A percentile compares a stretch with the other conserved stretches of the same genome.
Conservation (phyloP, 1,284 basidiomycete species). For the Boletus albobrunnescens region DNA sequence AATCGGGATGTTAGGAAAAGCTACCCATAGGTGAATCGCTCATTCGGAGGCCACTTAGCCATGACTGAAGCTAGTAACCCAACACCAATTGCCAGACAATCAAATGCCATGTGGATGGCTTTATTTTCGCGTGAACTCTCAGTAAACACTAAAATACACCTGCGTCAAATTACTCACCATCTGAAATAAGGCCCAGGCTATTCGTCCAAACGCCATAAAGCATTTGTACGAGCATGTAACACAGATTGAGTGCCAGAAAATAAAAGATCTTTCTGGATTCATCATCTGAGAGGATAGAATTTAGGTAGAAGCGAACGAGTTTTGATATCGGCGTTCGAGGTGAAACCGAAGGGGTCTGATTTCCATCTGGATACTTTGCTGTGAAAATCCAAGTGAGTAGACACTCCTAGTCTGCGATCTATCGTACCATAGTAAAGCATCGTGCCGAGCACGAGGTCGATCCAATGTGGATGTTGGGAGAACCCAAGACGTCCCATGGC, state of each 20-base stretch:
- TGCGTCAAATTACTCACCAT: conserved; percentile 57
- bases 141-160: not conserved
- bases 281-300: conserved; percentile 84
- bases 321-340: conserved; percentile 55
- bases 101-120: conserved; percentile 99
- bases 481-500: conserved; percentile 53
- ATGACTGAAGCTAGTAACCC: conserved; percentile 96
- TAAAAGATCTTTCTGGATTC: conserved; percentile 97
- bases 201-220: conserved; percentile 98
- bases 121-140: conserved; percentile 6
- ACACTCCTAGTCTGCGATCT: not conserved
- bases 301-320: conserved; percentile 71
- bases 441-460: conserved; percentile 47
- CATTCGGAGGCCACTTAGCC: conserved; percentile 95
- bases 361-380: conserved; percentile 56
- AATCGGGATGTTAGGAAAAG: not conserved
- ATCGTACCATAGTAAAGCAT: conserved; percentile 58
- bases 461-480: conserved; percentile 50
- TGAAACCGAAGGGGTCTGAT: conserved; percentile 41
- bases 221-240: conserved; percentile 96
- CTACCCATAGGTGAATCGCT: conserved; percentile 93
- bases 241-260: conserved; percentile 92
- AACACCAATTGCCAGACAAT: conserved; percentile 96
- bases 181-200: conserved; percentile 92
- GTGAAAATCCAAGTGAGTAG: conserved; percentile 6